Evolutionary conservation across 257 asterid genomes (phyloP).

Genomic region (Coffea canephora): DNA sequence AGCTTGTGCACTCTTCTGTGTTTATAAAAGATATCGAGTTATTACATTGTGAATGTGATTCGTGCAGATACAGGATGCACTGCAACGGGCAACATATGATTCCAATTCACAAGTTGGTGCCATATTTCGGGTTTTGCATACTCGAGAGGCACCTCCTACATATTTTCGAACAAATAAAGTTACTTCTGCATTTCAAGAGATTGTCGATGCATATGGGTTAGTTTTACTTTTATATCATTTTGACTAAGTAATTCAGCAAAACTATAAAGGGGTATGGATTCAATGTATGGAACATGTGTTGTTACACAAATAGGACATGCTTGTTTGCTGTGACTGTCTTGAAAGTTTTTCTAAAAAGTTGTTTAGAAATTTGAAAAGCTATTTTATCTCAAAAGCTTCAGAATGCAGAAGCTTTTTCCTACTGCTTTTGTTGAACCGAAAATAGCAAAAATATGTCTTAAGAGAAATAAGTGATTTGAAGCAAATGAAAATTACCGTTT

Average conservation of each 20-base stretch:
- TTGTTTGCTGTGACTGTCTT: background rate
- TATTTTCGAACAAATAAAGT: slow-evolving; percentile 86
- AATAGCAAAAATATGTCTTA: background rate
- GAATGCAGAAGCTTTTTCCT: background rate
- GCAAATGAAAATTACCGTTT: background rate
- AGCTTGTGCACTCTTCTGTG: slow-evolving; percentile 3
- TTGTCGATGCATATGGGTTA: slow-evolving; percentile 98
- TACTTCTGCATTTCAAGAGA: slow-evolving; percentile 87
- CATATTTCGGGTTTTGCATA: slow-evolving; percentile 76
- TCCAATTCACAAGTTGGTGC: slow-evolving; percentile 95
- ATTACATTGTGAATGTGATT: slow-evolving; percentile 12
- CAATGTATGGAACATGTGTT: background rate
- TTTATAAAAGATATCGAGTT: background rate
- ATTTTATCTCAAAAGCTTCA: background rate
- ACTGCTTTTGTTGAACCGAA: background rate
- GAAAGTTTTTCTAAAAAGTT: background rate
- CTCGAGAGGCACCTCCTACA: slow-evolving; percentile 96
- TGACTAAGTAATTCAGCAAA: background rate
- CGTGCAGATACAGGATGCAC: slow-evolving; percentile 78
- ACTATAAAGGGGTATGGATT: background rate
- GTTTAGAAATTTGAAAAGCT: background rate
- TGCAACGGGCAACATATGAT: slow-evolving; percentile 72
- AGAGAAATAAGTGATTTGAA: background rate
- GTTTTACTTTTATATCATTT: slow-evolving; percentile 28
- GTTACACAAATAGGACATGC: background rate